Evolutionary conservation across 2,329 filamentous ascomycete species (phyloP), one percentile per base, ranked within the genome.

Genomic region (Stagonosporopsis tanaceti): DNA sequence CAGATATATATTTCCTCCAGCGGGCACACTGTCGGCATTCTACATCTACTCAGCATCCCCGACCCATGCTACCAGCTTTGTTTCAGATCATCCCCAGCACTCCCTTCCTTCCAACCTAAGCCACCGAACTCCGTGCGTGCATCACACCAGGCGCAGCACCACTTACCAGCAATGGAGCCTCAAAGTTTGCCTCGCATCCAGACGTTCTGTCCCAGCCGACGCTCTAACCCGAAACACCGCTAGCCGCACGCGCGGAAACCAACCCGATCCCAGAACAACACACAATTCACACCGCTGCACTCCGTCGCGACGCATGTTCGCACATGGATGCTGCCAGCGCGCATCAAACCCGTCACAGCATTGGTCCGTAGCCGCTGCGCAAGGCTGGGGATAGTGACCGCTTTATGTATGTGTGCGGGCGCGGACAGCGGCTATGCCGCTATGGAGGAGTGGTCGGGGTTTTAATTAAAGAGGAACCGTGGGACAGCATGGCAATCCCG

Each of bases 211-310:
- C 34, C 4, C 50, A 35, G 35, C 41, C 35, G 20, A 4, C 17
- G 22, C 7, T 24, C 45, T 48, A 45, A 14, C 32, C 45, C 2
- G 9, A 28, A 48, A 42, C 27, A 1, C 9, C 37, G 17, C 44
- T 57, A 50, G 50, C 15, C 5, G n/a, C 15, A 47, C 22, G 41
- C 48, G 48, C 53, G 48, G 54, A 48, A 57, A 35, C 17, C 37
- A 40, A 9, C 30, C 44, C 48, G 47, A 57, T 25, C 48, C 54
- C 48, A 34, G 44, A 53, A 57, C 54, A 57, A 53, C 54, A 57
- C 54, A 57, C 48, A 40, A 7, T 48, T 44, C 54, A 57, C 54
- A 57, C 54, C 54, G 54, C 54, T 27, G 54, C 48, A 44, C 24
- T 57, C 54, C 48, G 48, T 44, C 38, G 9, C 30, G 14, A 40